phyloP scores from a whole-genome alignment of 805 yeast species.

The Cyberlindnera xishuangbannaensis region DNA sequence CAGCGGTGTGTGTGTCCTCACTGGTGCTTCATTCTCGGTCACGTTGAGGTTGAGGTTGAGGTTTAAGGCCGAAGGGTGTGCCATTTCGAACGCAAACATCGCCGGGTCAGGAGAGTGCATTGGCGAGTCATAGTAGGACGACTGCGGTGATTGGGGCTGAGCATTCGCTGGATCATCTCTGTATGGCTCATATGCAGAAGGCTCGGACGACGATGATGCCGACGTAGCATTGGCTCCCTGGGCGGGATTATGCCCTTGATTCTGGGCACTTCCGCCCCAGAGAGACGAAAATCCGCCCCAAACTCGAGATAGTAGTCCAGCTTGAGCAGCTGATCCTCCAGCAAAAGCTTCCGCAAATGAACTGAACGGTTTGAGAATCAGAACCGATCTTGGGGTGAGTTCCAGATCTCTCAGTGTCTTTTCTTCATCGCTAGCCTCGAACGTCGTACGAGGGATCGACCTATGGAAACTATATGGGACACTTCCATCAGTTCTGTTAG shows the following conservation, averaged over 20 bases:
- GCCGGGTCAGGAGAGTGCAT: conserved; percentile 21
- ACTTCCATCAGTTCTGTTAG: conserved; percentile 41
- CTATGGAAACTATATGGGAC: conserved; percentile 42
- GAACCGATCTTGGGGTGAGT: conserved; percentile 65
- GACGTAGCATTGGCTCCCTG: no score
- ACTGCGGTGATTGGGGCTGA: conserved; percentile 11
- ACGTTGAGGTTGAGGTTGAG: conserved; percentile 13
- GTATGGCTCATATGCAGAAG: conserved; percentile 2
- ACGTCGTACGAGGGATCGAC: conserved; percentile 56
- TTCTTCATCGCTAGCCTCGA: conserved; percentile 56
- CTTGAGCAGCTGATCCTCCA: conserved; percentile 8
- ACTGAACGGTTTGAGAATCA: conserved; percentile 61
- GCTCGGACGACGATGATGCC: neutral
- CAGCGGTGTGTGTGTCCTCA: conserved; percentile 12
- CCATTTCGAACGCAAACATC: conserved; percentile 4
- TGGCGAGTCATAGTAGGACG: conserved; percentile 27
- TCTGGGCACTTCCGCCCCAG: conserved; percentile 23
- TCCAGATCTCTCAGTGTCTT: conserved; percentile 47
- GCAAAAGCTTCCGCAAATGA: conserved; percentile 27
- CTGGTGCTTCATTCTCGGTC: conserved; percentile 8
- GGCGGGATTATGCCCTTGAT: no score
- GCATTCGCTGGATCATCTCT: conserved; percentile 7
- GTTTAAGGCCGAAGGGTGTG: conserved; percentile 21
- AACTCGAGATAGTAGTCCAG: conserved; percentile 28
- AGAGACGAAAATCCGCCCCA: conserved; percentile 29